Percentiles rank a stretch among this genome's conserved stretches.
phyloP scores from a whole-genome alignment of 441 rosid species.

The Populus hybrid region DNA sequence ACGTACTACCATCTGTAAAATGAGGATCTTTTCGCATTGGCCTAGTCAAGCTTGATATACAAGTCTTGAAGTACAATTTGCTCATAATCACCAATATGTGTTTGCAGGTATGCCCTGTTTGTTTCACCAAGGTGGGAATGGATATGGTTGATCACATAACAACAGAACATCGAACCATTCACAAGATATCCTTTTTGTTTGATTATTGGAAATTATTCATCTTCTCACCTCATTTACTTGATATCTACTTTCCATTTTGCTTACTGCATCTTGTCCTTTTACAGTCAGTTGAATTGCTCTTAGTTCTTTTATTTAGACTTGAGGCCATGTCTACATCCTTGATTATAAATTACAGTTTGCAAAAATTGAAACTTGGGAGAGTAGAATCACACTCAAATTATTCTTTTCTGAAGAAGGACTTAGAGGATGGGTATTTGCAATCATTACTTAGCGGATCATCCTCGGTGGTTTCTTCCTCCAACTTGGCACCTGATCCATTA shows the following conservation, averaged over 20 bases:
- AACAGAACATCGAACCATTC: conserved; percentile 56
- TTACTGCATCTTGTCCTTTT: neutral
- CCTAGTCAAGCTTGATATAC: neutral
- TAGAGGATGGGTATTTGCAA: conserved; percentile 44
- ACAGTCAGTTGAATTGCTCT: neutral
- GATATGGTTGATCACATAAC: conserved; percentile 73
- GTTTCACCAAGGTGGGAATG: conserved; percentile 53
- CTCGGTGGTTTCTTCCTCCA: conserved; percentile 42
- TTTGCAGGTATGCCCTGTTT: conserved; percentile 78
- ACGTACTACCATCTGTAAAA: neutral
- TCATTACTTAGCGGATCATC: conserved; percentile 49
- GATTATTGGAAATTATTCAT: conserved; percentile 1
- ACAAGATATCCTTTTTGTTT: conserved; percentile 68
- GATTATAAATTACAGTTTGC: conserved; percentile 45
- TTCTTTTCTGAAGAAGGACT: conserved; percentile 51
- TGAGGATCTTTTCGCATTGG: conserved; percentile 4
- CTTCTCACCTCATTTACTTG: neutral
- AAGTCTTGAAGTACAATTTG: conserved; percentile 1
- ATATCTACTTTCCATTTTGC: neutral
- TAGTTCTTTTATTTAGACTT: conserved; percentile 1
- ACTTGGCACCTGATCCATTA: conserved; percentile 53
- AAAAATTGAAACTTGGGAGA: conserved; percentile 42
- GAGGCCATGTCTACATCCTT: conserved; percentile 34
- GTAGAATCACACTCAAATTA: conserved; percentile 41
- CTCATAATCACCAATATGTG: conserved; percentile 4